phyloP scores from a whole-genome alignment of 805 yeast genomes.

The Ogataea glucozyma region DNA sequence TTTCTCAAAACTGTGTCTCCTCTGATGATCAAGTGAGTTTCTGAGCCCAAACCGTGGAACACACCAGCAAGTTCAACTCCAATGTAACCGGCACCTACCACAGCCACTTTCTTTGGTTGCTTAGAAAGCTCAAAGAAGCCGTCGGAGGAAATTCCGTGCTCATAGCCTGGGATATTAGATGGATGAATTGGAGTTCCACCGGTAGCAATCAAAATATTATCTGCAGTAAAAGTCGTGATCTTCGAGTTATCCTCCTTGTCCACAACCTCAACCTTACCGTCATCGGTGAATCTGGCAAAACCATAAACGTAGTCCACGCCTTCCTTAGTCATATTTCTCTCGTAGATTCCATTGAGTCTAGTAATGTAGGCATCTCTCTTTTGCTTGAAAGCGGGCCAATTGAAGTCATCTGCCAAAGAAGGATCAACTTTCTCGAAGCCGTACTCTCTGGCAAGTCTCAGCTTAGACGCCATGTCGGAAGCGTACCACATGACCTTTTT shows the following conservation, averaged over 20 bases:
- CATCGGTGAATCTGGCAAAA: slow-evolving; percentile 71
- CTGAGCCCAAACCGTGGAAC: slow-evolving; percentile 82
- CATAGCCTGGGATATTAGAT: slow-evolving; percentile 70
- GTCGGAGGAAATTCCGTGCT: slow-evolving; percentile 82
- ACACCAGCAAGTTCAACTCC: slow-evolving; percentile 96
- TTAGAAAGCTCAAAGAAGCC: slow-evolving; percentile 79
- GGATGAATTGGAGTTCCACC: slow-evolving; percentile 88
- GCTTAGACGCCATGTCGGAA: slow-evolving; percentile 78
- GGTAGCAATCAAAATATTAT: slow-evolving; percentile 83
- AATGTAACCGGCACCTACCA: slow-evolving; percentile 98
- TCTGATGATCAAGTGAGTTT: slow-evolving; percentile 85
- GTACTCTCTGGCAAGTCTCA: slow-evolving; percentile 75
- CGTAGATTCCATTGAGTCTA: slow-evolving; percentile 91
- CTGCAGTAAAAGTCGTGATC: slow-evolving; percentile 62
- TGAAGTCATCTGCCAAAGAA: slow-evolving; percentile 59
- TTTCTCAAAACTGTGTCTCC: slow-evolving; percentile 87
- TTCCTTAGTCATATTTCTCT: slow-evolving; percentile 81
- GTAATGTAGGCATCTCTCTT: slow-evolving; percentile 91
- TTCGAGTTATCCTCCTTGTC: slow-evolving; percentile 60
- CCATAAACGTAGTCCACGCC: slow-evolving; percentile 88
- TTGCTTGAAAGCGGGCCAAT: slow-evolving; percentile 79
- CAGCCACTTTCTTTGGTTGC: slow-evolving; percentile 90
- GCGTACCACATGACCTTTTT: slow-evolving; percentile 99
- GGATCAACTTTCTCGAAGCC: slow-evolving; percentile 67
- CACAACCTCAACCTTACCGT: slow-evolving; percentile 77